phyloP scores from a whole-genome alignment of 2,329 filamentous ascomycete genomes.

The Fonsecaea erecta region DNA sequence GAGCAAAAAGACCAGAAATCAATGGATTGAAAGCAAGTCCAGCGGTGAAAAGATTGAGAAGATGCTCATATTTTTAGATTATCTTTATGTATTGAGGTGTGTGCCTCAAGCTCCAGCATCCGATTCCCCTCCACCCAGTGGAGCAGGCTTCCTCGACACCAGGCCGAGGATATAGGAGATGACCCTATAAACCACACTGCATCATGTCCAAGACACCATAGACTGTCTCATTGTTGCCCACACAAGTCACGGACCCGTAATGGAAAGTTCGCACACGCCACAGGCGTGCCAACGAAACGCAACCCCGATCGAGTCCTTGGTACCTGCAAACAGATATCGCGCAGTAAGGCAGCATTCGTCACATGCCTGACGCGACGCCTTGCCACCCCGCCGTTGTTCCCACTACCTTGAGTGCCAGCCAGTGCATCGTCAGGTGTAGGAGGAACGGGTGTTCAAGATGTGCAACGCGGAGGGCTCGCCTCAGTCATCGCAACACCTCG shows the following conservation, averaged over 20 bases:
- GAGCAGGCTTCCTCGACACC: conserved; percentile 47
- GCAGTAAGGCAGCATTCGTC: conserved; percentile 37
- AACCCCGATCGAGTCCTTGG: conserved; percentile 12
- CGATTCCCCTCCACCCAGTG: conserved; percentile 49
- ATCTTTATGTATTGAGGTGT: conserved; percentile 46
- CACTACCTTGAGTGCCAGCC: conserved; percentile 41
- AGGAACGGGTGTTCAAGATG: conserved; percentile 19
- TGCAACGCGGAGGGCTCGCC: conserved; percentile 27
- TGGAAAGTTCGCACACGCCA: conserved; percentile 41
- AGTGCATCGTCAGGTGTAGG: conserved; percentile 37
- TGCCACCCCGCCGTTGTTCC: conserved; percentile 38
- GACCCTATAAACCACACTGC: conserved; percentile 51
- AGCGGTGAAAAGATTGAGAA: conserved; percentile 24
- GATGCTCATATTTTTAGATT: conserved; percentile 42
- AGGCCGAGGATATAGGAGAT: conserved; percentile 60
- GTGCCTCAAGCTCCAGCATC: conserved; percentile 51
- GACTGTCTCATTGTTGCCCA: conserved; percentile 14
- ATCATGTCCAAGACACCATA: conserved; percentile 10
- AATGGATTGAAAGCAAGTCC: not conserved
- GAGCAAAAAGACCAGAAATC: not conserved
- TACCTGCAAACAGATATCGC: conserved; percentile 20
- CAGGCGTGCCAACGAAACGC: conserved; percentile 36
- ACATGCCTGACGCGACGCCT: conserved; percentile 46
- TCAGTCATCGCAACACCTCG: conserved; percentile 25
- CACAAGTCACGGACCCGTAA: conserved; percentile 44